Evolutionary conservation across 2,329 filamentous ascomycete genomes (phyloP), one percentile per base, ranked within the genome.

Genomic region (Exophiala calicioides): DNA sequence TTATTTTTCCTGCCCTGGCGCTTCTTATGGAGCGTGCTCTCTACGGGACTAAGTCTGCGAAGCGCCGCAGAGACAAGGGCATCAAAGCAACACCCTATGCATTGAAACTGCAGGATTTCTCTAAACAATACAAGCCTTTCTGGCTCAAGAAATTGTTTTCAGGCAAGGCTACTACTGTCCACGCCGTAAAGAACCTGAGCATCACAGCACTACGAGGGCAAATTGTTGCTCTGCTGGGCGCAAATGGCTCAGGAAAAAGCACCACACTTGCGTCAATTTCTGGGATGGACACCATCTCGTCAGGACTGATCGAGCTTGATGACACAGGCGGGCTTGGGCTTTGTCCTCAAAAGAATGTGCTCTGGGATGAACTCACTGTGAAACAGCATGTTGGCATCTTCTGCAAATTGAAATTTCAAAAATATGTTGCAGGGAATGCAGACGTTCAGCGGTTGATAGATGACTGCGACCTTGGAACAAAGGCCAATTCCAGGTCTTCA

Each of bases 291-390:
- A 85, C 80, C 34, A 74, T 90, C 19, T 89, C 86, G 0, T 81
- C 78, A 47, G 90, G 90, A 2, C 75, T 76, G 2, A 93, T 95
- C 56, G 80, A 80, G 18, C 84, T 95, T 5, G 84, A 90, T 56
- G 85, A 84, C 1, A 84, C 81, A 5, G 86, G 86, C 6, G 88
- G 87, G 0, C 76, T 95, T n/a, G 90, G 90, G 12, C 83, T 94
- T 34, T 91, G 88, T 41, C 90, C 90, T 0, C 90, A 95, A 64
- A 90, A 90, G 72, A 95, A 96, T 58, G 90, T 95, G 5, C 77
- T 95, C 21, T 96, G 90, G 90, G 85, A 91, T 58, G 84, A 90
- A 47, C 70, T 96, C 44, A 94, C 86, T 0, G 89, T 95, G 0
- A 79, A 82, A 58, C 88, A 95, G 65, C 90, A 95, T 60, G 81